Base-by-base conservation (phyloP, 768 basidiomycete genomes). In the Suillus hirtellus region DNA sequence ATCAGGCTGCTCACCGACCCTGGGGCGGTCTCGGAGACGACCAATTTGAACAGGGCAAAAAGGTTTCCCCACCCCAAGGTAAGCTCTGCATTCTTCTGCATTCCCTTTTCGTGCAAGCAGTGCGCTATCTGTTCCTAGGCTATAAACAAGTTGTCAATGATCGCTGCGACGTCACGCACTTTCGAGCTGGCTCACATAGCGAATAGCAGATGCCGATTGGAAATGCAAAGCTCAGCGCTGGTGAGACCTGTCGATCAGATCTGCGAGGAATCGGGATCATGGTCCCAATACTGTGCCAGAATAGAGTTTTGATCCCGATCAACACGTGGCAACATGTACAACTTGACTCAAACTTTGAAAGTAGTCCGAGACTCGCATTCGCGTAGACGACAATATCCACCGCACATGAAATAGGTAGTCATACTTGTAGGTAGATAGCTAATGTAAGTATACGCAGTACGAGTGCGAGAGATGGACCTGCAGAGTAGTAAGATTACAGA, bases 361-460 rank as follows among this genome's bases (percentile, higher is more conserved):
- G 17, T 31, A 17, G 9, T 52, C 50, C 27, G 50, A 52, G 17
- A 9, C 50, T 52, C 50, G 50, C 50, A 31, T 17, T 50, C 15
- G 3, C 12, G 31, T 31, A 12, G 1, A 37, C 14, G 10, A 38
- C 15, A 11, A 58, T 19, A 42, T 42, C 42, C 56, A 27, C 56
- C 7, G 17, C 56, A 58, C 17, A 38, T 58, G 56, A 42, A 58
- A 58, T 58, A 58, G 40, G 56, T 42, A 19, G 56, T 58, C 40
- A 58, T 58, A 58, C 56, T 49, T 52, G 50, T 58, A 42, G 42
- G 56, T 58, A 58, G 56, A 53, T 63, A 61, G 60, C 11, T 63
- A 60, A 53, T 63, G 49, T 61, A 61, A 61, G 49, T 61, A 52
- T 63, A 63, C 63, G 59, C 47, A n/a, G n/a, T 47, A 62, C 61